Conservation (phyloP, 805 yeast species). For the Metschnikowia orientalis region DNA sequence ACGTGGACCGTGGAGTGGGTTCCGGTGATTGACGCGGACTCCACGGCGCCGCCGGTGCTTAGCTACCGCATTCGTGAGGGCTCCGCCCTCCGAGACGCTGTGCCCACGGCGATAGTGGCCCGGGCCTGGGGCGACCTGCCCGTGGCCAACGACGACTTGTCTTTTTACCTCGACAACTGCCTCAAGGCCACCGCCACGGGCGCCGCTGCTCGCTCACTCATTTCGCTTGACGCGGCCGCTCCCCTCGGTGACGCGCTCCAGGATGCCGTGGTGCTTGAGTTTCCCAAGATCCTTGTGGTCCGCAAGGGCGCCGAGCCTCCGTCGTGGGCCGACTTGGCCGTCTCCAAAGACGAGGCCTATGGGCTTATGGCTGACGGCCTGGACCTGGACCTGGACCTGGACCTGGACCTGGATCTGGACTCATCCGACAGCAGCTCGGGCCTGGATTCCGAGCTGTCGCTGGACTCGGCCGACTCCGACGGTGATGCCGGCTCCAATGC, state of each 20-base stretch:
- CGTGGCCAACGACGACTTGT: constrained; percentile 24
- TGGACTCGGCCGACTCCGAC: constrained; percentile 9
- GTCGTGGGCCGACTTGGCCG: constrained; percentile 23
- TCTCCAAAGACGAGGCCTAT: constrained; percentile 21
- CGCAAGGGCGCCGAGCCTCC: neutral
- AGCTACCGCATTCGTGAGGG: constrained; percentile 43
- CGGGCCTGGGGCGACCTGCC: constrained; percentile 12
- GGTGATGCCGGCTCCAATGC: constrained; percentile 13
- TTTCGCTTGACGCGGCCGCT: constrained; percentile 32
- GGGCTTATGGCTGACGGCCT: neutral
- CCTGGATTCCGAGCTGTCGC: constrained; percentile 8
- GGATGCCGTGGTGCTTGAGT: constrained; percentile 65
- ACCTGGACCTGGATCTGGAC: constrained; percentile 6
- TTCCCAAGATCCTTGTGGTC: constrained; percentile 61
- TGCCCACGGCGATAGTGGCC: constrained; percentile 36
- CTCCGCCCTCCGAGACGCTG: constrained; percentile 29
- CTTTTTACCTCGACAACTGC: constrained; percentile 33
- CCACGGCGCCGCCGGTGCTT: constrained; percentile 31
- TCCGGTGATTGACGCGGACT: constrained; percentile 30
- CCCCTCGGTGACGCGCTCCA: constrained; percentile 47
- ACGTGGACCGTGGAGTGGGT: constrained; percentile 83
- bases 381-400: constrained; percentile 3
- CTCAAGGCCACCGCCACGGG: constrained; percentile 15
- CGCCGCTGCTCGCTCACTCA: constrained; percentile 22
- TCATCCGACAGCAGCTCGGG: constrained; percentile 8